Percentiles rank a stretch among this genome's conserved stretches.
These are phyloP conservation scores for Clohesyomyces aquaticus DNA, from an alignment of 495 filamentous ascomycete genomes.

Conservation along the genomic window DNA sequence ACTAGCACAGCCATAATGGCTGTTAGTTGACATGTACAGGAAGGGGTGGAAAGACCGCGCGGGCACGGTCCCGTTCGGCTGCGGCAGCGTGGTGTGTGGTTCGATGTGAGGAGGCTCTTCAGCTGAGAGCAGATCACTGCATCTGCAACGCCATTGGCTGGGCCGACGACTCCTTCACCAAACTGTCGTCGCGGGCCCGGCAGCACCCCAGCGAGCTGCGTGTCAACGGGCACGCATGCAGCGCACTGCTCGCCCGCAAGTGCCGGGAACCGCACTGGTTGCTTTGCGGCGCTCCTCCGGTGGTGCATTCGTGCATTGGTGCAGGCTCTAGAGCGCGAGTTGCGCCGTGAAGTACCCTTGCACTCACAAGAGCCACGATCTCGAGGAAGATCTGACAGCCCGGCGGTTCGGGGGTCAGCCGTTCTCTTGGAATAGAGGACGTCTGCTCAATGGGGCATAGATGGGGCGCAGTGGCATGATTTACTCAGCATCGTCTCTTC, in stretches of 20 bases:
- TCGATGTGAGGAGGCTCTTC: slow-evolving; percentile 33
- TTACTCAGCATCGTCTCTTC: neutral
- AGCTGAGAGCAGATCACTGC: slow-evolving; percentile 30
- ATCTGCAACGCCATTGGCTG: slow-evolving; percentile 10
- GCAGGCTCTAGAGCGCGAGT: slow-evolving; percentile 1
- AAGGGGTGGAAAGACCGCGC: slow-evolving; percentile 30
- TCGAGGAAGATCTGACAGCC: slow-evolving; percentile 27
- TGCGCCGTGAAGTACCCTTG: neutral
- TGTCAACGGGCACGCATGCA: slow-evolving; percentile 13
- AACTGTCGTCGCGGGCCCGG: neutral
- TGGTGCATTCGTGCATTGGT: neutral
- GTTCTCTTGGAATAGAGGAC: slow-evolving; percentile 14
- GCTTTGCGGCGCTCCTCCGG: no score
- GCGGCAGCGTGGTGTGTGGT: slow-evolving; percentile 26
- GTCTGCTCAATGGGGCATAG: neutral
- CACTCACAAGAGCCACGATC: slow-evolving; percentile 7
- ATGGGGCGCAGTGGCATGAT: slow-evolving; percentile 30
- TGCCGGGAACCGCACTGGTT: neutral
- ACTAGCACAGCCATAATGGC: slow-evolving; percentile 40
- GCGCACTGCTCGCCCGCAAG: slow-evolving; percentile 6
- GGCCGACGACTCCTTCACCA: neutral
- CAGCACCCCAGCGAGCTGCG: neutral
- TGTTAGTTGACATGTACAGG: slow-evolving; percentile 25
- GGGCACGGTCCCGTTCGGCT: slow-evolving; percentile 34
- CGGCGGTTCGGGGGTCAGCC: slow-evolving; percentile 25